Evolutionary conservation across 768 basidiomycete genomes (phyloP), one percentile per base, ranked within the genome.

Genomic region (Tylopilus vinaceipallidus): DNA sequence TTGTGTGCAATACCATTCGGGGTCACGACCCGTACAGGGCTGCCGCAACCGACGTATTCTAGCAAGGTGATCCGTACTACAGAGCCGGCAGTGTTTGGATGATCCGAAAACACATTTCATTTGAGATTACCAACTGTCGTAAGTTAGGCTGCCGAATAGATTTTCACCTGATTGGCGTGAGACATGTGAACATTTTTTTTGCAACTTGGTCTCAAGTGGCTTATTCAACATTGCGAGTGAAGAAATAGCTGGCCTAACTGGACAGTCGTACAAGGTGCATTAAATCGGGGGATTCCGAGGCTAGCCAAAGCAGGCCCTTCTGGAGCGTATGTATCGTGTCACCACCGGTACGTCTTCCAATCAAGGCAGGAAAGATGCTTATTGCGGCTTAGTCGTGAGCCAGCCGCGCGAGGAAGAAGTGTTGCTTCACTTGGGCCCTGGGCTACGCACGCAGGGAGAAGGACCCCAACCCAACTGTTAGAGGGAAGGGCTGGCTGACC

Each of bases 41-140:
- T n/a, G n/a, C n/a, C n/a, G n/a, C n/a, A n/a, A n/a, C n/a, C n/a
- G n/a, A n/a, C n/a, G n/a, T n/a, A n/a, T n/a, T n/a, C n/a, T 26
- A 24, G 13, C 49, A 43, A 54, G 33, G 26, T 47, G 51, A 58
- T 57, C 42, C 30, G 34, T 23, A 27, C 23, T 33, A 37, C 30
- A 36, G 13, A 9, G 14, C 48, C 17, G 27, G 50, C 3, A 16
- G 6, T 24, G 17, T 35, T n/a, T 49, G 27, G 27, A 36, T 35
- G 38, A 47, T 33, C 38, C 43, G 33, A 45, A 38, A 22, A 45
- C 24, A 42, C 12, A 20, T 22, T 17, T 23, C 1, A 19, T 17
- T 33, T 42, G 50, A 42, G 51, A 52, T 50, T 30, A 26, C 32
- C 8, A 36, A 22, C 34, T 38, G 26, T 45, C 55, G 20, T 30